These are phyloP conservation scores for Selaginella tamariscina DNA, from an alignment of 75 land plant genomes.

Conservation along the genomic window DNA sequence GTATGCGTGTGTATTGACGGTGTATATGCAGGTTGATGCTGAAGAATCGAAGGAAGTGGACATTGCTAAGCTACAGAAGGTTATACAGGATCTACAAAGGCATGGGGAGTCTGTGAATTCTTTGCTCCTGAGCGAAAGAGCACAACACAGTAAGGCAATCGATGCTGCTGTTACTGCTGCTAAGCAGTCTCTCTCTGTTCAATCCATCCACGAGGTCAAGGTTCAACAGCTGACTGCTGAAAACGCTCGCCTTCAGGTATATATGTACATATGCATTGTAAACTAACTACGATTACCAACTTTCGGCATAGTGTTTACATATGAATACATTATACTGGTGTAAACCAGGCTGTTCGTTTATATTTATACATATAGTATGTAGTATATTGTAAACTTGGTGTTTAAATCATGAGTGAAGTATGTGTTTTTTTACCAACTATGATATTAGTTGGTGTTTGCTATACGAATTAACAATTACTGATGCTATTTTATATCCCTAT, in stretches of 20 bases:
- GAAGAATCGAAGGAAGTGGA: slow-evolving; percentile 84
- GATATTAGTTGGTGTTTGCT: no score
- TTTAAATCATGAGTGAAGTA: no score
- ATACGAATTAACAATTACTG: no score
- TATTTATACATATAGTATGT: neutral
- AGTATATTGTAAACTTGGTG: no score
- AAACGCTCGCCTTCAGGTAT: slow-evolving; percentile 83
- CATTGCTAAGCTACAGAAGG: slow-evolving; percentile 58
- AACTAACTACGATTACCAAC: no score
- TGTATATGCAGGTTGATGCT: slow-evolving; percentile 63
- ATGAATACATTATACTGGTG: no score
- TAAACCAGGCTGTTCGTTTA: neutral
- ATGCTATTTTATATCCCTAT: no score
- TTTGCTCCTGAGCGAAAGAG: slow-evolving; percentile 47
- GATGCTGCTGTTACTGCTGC: slow-evolving; percentile 45
- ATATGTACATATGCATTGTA: no score
- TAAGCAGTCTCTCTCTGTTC: slow-evolving; percentile 52
- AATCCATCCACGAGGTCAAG: slow-evolving; percentile 44
- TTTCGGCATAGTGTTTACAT: neutral
- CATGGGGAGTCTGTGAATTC: slow-evolving; percentile 45
- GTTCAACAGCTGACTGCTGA: slow-evolving; percentile 56
- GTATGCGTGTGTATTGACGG: neutral
- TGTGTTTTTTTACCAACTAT: no score
- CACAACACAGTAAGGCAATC: slow-evolving; percentile 38
- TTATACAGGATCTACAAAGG: slow-evolving; percentile 50